Conservation (phyloP, 2,329 filamentous ascomycete species). For the Teratosphaeria viscida region DNA sequence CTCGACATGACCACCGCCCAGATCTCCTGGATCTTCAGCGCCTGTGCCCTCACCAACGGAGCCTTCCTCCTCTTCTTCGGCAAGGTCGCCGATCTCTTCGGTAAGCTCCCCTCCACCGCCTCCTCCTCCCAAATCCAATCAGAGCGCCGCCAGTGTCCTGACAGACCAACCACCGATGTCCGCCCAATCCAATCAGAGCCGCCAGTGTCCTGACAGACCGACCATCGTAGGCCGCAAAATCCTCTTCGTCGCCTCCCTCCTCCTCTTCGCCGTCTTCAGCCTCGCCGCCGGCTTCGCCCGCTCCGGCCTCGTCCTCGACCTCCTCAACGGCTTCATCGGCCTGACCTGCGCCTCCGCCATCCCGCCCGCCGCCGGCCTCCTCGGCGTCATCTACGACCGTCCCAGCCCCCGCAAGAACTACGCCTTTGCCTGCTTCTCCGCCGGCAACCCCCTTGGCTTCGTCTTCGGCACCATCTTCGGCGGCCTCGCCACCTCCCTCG, state of each 20-base stretch:
- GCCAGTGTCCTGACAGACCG: too few relatives aligned
- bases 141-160: too few relatives aligned
- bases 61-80: conserved; percentile 58
- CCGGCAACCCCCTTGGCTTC: conserved; percentile 48
- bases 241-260: conserved; percentile 51
- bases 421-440: conserved; percentile 53
- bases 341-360: conserved; percentile 54
- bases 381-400: conserved; percentile 53
- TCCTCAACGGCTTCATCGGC: conserved; percentile 54
- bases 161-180: too few relatives aligned
- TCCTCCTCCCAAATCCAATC: too few relatives aligned
- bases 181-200: too few relatives aligned
- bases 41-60: conserved; percentile 52
- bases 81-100: conserved; percentile 55
- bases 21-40: conserved; percentile 57
- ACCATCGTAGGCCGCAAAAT: conserved; percentile 37
- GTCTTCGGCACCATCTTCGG: conserved; percentile 50
- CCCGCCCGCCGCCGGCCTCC: conserved; percentile 53
- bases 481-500: conserved; percentile 50
- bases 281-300: conserved; percentile 51
- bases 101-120: conserved; percentile 1
- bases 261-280: conserved; percentile 46
- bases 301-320: conserved; percentile 48
- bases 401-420: conserved; percentile 53
- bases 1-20: conserved; percentile 54